Base-by-base conservation (phyloP, 768 basidiomycete genomes). In the Tricholoma sp. region DNA sequence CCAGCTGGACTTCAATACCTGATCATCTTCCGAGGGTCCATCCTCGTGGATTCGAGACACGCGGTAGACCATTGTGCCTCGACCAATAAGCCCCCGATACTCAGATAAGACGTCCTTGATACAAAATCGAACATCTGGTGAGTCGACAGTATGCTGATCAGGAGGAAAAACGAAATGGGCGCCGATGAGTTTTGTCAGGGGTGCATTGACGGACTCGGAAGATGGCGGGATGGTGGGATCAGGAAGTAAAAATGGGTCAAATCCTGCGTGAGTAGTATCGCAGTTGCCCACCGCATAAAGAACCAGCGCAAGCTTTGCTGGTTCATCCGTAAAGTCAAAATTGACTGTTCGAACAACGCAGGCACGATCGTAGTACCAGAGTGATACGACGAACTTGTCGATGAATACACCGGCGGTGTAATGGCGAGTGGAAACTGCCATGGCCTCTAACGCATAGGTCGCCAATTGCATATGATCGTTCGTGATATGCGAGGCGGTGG, bases 1-100 rank as follows among this genome's bases (percentile, higher is more conserved):
- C 66, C 66, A 68, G 19, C 55, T 60, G 12, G 61, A 29, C 32
- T 68, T 66, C 32, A 64, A 14, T 5, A 56, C 63, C 5, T 53
- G 39, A 5, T 35, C 29, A 22, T 32, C 50, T 12, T 52, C 39
- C n/a, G 27, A 11, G 2, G 18, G n/a, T 14, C 14, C 31, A 10
- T n/a, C 18, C 31, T 50, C 53, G 6, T 12, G 37, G 1, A 60
- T 2, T 14, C 35, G n/a, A n/a, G n/a, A n/a, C n/a, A n/a, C n/a
- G n/a, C 41, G 21, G 21, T 59, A 62, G 12, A 64, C 64, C 16
- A 53, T 55, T 9, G 63, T 63, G 1, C 66, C 64, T 16, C 43
- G 21, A 41, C 52, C n/a, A 32, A 32, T 32, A 11, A 32, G 31
- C 31, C 31, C 31, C 4, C 31, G 31, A 11, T 32, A 32, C 10